Conservation (phyloP, 2,329 filamentous ascomycete genomes). For the Tolypocladium album region DNA sequence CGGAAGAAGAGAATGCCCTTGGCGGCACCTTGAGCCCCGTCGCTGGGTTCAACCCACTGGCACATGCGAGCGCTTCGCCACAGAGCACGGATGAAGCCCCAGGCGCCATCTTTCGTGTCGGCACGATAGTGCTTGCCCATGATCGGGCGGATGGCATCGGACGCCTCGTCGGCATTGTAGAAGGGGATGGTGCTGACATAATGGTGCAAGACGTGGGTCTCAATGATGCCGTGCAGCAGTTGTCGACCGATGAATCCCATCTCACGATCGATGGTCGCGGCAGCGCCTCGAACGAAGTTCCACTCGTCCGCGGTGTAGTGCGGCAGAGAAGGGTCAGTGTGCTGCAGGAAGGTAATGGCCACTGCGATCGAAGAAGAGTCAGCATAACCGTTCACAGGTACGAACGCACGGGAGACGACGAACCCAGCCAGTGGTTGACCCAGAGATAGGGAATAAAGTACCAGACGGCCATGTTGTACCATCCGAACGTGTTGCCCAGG, state of each 20-base stretch:
- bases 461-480: constrained; percentile 82
- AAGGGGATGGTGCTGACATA: constrained; percentile 94
- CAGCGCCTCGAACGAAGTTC: constrained; percentile 89
- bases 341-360: constrained; percentile 93
- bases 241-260: constrained; percentile 91
- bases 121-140: constrained; percentile 95
- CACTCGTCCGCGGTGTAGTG: constrained; percentile 82
- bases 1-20: constrained; percentile 89
- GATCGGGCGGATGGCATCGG: constrained; percentile 84
- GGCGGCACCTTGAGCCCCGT: constrained; percentile 66
- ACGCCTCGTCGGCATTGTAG: constrained; percentile 91
- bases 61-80: constrained; percentile 77
- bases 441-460: constrained; percentile 92
- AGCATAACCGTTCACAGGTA: constrained; percentile 1
- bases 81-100: constrained; percentile 77
- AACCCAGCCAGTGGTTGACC: constrained; percentile 99
- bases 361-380: constrained; percentile 46
- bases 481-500: constrained; percentile 70
- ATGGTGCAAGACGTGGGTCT: constrained; percentile 97
- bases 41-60: constrained; percentile 95
- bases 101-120: constrained; percentile 62
- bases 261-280: constrained; percentile 92
- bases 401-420: constrained; percentile 26
- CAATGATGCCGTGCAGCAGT: constrained; percentile 89
- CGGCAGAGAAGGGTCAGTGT: constrained; percentile 88